Percentiles rank a stretch among this genome's conserved stretches.
phyloP scores from a whole-genome alignment of 1,139 yeast genomes.

The Kurtzmaniella quercitrusa region DNA sequence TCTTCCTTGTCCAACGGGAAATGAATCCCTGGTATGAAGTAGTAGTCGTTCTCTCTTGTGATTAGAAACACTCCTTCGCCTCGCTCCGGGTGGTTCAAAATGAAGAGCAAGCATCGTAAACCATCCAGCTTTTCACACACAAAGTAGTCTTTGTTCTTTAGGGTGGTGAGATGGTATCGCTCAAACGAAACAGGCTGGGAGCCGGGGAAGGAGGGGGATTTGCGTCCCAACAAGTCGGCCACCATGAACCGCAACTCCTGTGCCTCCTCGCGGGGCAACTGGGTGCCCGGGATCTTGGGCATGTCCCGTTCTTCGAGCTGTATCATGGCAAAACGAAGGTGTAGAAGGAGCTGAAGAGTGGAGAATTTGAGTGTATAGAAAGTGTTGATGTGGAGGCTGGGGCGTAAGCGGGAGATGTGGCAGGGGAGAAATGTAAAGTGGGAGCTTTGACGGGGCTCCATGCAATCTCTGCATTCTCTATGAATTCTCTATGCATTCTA shows the following conservation, averaged over 20 bases:
- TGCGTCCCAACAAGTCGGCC: slow-evolving; percentile 58
- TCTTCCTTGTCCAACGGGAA: slow-evolving; percentile 65
- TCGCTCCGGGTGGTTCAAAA: slow-evolving; percentile 65
- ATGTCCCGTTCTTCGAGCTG: slow-evolving; percentile 54
- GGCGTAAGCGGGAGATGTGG: no score
- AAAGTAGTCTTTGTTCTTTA: slow-evolving; percentile 59
- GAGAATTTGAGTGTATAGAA: not conserved
- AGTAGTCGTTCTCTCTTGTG: slow-evolving; percentile 85
- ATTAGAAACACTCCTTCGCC: slow-evolving; percentile 73
- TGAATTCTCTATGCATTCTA: no score
- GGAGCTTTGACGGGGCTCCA: no score
- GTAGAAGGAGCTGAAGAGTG: not conserved
- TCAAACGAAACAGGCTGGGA: slow-evolving; percentile 95
- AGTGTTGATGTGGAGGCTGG: not conserved
- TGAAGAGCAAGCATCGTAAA: slow-evolving; percentile 67
- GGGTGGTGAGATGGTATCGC: slow-evolving; percentile 60
- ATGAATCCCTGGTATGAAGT: slow-evolving; percentile 75
- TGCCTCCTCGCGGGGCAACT: slow-evolving; percentile 68
- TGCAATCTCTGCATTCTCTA: no score
- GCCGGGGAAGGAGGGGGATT: slow-evolving; percentile 65
- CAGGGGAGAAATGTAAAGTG: no score
- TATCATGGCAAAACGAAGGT: slow-evolving; percentile 19
- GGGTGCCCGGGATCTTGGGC: slow-evolving; percentile 81
- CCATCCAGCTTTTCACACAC: slow-evolving; percentile 98
- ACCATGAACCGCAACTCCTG: slow-evolving; percentile 66